Percentiles rank a stretch among this genome's conserved stretches.
Conservation (phyloP, 2,329 filamentous ascomycete genomes). For the Arthrinium phaeospermum region DNA sequence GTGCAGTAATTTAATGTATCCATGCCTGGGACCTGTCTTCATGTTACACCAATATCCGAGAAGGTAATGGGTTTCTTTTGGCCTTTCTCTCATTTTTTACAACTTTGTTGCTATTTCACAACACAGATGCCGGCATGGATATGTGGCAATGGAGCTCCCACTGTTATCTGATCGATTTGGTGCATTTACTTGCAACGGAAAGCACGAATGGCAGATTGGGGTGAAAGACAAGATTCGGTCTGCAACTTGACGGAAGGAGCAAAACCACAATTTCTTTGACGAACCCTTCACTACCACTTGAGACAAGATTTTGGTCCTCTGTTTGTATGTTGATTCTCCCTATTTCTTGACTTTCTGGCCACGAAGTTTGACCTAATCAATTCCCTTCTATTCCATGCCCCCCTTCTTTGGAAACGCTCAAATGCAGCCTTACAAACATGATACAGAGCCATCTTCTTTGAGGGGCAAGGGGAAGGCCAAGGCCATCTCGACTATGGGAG, state of each 20-base stretch:
- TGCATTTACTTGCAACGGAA: not conserved
- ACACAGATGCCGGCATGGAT: not conserved
- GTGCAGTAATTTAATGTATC: no score
- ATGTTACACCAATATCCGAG: not conserved
- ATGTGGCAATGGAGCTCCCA: not conserved
- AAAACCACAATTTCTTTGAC: constrained; percentile 6
- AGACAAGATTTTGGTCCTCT: not conserved
- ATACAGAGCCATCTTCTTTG: constrained; percentile 28
- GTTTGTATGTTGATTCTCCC: not conserved
- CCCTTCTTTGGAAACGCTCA: not conserved
- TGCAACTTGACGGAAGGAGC: constrained; percentile 1
- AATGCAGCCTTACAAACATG: constrained; percentile 40
- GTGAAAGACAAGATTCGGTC: not conserved
- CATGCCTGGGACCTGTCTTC: not conserved
- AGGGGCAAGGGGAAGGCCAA: constrained; percentile 31
- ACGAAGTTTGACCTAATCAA: not conserved
- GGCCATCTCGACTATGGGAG: constrained; percentile 24
- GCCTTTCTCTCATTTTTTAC: no score
- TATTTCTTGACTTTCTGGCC: not conserved
- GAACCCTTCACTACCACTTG: not conserved
- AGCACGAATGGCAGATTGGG: not conserved
- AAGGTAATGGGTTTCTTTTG: not conserved
- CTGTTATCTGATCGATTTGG: not conserved
- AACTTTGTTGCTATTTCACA: not conserved
- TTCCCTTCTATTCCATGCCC: not conserved